These are phyloP conservation scores for Pseudopyrenochaeta lycopersici DNA, from an alignment of 2,329 filamentous ascomycete genomes.

Conservation along the genomic window DNA sequence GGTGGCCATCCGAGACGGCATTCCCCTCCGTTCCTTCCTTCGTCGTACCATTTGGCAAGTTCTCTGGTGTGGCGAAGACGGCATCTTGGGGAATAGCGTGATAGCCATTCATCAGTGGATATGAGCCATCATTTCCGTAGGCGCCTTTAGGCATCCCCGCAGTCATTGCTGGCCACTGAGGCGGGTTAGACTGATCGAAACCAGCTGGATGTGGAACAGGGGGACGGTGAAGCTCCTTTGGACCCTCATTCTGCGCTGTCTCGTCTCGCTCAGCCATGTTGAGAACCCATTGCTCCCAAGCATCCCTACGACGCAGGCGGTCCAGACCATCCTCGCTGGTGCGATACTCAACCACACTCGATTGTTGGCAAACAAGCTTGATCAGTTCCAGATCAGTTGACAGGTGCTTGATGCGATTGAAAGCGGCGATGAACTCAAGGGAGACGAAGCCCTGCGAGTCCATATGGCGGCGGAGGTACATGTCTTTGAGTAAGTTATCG, in stretches of 20 bases:
- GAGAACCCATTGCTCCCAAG: conserved; percentile 84
- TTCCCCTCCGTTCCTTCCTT: conserved; percentile 31
- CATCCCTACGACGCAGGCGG: conserved; percentile 75
- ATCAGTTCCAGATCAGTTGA: conserved; percentile 77
- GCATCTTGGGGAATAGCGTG: conserved; percentile 26
- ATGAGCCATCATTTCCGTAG: conserved; percentile 33
- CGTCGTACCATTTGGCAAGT: conserved; percentile 27
- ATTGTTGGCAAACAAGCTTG: conserved; percentile 77
- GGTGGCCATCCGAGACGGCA: conserved; percentile 34
- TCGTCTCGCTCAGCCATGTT: conserved; percentile 75
- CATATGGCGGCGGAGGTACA: conserved; percentile 89
- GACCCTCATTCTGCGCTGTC: conserved; percentile 77
- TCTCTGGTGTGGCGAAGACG: conserved; percentile 16
- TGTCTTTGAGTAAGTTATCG: conserved; percentile 93
- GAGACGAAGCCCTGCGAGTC: conserved; percentile 93
- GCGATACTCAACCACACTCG: conserved; percentile 76
- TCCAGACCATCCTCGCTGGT: conserved; percentile 80
- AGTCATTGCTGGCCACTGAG: conserved; percentile 40
- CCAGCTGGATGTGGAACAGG: conserved; percentile 49
- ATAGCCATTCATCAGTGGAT: conserved; percentile 42
- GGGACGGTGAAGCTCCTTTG: conserved; percentile 56
- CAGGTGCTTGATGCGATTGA: conserved; percentile 82
- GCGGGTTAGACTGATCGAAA: conserved; percentile 42
- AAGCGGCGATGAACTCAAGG: conserved; percentile 80
- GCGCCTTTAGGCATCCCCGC: conserved; percentile 27